A percentile compares a stretch with the other conserved stretches of the same genome.
phyloP scores from a whole-genome alignment of 768 basidiomycete genomes.

The Hygrocybe punicea region DNA sequence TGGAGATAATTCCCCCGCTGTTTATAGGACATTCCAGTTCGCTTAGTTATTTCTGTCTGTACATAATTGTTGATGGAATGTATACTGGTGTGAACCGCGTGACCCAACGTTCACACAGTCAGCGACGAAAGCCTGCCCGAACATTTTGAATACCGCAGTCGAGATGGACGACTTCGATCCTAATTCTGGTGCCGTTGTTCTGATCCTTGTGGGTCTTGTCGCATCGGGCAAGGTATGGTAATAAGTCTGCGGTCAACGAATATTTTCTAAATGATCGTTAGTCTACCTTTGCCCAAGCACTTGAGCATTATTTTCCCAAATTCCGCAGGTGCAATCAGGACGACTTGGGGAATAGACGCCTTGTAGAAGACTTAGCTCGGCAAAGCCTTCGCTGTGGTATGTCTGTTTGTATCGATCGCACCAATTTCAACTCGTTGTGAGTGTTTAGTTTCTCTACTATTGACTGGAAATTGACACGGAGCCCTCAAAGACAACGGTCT shows the following conservation, averaged over 20 bases:
- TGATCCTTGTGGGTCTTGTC: constrained; percentile 72
- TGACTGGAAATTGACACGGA: constrained; percentile 1
- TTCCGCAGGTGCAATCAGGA: constrained; percentile 79
- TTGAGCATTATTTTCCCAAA: constrained; percentile 55
- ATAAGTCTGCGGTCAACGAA: constrained; percentile 5
- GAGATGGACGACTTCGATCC: background rate
- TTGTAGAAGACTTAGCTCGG: constrained; percentile 61
- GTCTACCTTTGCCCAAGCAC: constrained; percentile 70
- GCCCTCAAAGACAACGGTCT: constrained; percentile 53
- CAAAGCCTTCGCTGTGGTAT: constrained; percentile 50
- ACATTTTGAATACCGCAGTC: background rate
- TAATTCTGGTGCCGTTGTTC: constrained; percentile 41
- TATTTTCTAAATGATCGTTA: constrained; percentile 19
- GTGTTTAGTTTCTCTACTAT: constrained; percentile 19
- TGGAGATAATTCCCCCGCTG: too few species aligned
- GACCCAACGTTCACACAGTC: too few species aligned
- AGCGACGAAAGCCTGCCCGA: background rate
- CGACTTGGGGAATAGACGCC: constrained; percentile 63
- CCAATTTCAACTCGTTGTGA: constrained; percentile 68
- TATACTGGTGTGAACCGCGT: too few species aligned
- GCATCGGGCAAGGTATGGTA: constrained; percentile 66
- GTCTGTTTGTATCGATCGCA: constrained; percentile 78
- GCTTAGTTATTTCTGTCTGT: too few species aligned
- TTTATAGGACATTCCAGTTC: too few species aligned
- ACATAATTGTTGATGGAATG: too few species aligned